Evolutionary conservation across 495 filamentous ascomycete species (phyloP), one percentile per base, ranked within the genome.

Genomic region (Umbilicaria muhlenbergii): DNA sequence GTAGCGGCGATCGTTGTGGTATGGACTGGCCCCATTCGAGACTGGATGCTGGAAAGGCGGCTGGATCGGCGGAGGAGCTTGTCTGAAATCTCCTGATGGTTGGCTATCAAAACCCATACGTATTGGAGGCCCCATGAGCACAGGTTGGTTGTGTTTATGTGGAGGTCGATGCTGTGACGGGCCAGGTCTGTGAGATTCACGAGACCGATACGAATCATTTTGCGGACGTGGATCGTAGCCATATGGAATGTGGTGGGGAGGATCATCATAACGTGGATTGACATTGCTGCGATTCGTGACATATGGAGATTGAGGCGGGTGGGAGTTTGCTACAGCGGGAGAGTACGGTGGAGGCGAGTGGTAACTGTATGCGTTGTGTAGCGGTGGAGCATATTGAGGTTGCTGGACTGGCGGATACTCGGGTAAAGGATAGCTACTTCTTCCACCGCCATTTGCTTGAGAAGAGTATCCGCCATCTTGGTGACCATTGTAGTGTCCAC

Each of bases 51-150:
- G 60, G 17, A 62, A 56, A 18, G 61, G 54, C 48, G 59, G 68
- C 36, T 53, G 55, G 41, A 53, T 53, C 13, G 55, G 52, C 19
- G 42, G 51, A 14, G 46, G 52, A 39, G 39, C 41, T 32, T 43
- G 54, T 11, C 43, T 19, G 45, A 59, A 64, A 8, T 47, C 15
- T 11, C 50, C 46, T 2, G 50, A 17, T 32, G 57, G 43, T 19
- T 52, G 50, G 41, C 58, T 52, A 34, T 77, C 73, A 56, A 72
- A 70, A 3, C 73, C 71, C 62, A 77, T 73, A 24, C 67, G 68
- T 47, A 77, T 68, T 0, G 72, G 72, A 32, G 73, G 69, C 1
- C 68, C 72, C 67, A 80, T 73, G 43, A 76, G 56, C 36, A 68
- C 62, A 13, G 67, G 62, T 47, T 68, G 70, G 41, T 57, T 53